These are phyloP conservation scores for Ganoderma sinense DNA, from an alignment of 1,284 basidiomycete genomes.

Conservation along the genomic window DNA sequence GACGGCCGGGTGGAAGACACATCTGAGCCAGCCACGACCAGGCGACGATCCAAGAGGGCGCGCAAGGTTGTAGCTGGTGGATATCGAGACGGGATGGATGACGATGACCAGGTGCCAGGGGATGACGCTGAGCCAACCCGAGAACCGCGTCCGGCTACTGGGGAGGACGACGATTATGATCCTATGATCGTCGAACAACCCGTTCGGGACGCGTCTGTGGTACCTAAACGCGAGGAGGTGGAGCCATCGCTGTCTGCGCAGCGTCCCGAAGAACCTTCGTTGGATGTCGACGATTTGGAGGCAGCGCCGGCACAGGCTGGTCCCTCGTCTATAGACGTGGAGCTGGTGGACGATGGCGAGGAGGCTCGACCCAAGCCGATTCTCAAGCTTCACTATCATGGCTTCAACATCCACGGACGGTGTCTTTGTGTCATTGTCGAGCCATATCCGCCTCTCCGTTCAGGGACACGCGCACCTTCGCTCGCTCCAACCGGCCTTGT, in stretches of 20 bases:
- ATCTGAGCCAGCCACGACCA: constrained; percentile 8
- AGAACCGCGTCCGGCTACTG: background rate
- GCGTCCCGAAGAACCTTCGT: constrained; percentile 1
- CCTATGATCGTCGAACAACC: constrained; percentile 6
- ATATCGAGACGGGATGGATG: constrained; percentile 34
- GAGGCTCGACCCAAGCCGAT: constrained; percentile 77
- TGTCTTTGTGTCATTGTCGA: constrained; percentile 83
- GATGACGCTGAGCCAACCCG: background rate
- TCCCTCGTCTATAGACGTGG: constrained; percentile 21
- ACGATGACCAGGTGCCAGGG: constrained; percentile 23
- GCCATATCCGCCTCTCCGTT: constrained; percentile 68
- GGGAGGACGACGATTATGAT: background rate
- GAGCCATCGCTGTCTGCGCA: constrained; percentile 27
- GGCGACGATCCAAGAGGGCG: constrained; percentile 35
- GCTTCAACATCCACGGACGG: constrained; percentile 70
- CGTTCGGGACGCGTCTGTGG: background rate
- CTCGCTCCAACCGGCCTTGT: constrained; percentile 38
- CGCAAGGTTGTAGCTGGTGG: constrained; percentile 30
- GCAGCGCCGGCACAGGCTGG: background rate
- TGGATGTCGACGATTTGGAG: background rate
- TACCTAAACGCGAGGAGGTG: constrained; percentile 31
- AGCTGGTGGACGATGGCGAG: constrained; percentile 57
- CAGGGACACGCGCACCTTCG: constrained; percentile 46
- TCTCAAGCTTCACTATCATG: constrained; percentile 69
- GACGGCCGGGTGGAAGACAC: constrained; percentile 21